phyloP scores from a whole-genome alignment of 2,329 filamentous ascomycete genomes.

The Diaporthe sp. region DNA sequence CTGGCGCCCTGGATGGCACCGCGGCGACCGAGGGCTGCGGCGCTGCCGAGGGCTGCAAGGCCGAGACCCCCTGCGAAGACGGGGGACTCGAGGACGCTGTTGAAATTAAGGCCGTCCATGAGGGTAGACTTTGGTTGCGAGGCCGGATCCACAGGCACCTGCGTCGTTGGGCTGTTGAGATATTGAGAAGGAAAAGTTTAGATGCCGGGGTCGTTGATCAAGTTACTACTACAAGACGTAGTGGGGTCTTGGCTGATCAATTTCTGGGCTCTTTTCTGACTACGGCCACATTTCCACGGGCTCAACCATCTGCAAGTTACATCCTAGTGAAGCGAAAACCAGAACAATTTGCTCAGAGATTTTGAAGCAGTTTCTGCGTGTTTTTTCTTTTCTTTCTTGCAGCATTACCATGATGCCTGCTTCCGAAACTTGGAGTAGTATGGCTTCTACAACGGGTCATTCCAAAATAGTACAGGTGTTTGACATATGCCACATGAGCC shows the following conservation, averaged over 20 bases:
- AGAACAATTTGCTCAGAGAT: background rate
- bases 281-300: background rate
- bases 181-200: slow-evolving; percentile 9
- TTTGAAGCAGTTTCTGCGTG: background rate
- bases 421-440: background rate
- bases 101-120: slow-evolving; percentile 58
- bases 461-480: background rate
- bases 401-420: background rate
- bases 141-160: slow-evolving; percentile 41
- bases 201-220: background rate
- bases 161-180: slow-evolving; percentile 31
- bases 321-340: background rate
- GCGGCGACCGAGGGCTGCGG: slow-evolving; percentile 83
- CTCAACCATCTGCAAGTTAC: no score
- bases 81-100: slow-evolving; percentile 73
- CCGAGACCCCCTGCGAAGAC: slow-evolving; percentile 83
- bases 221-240: slow-evolving; percentile 31
- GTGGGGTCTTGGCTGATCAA: slow-evolving; percentile 37
- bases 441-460: background rate
- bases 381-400: no score
- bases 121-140: slow-evolving; percentile 35
- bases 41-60: slow-evolving; percentile 88
- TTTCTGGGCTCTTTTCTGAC: background rate
- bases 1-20: slow-evolving; percentile 79
- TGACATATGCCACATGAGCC: background rate